phyloP scores from a whole-genome alignment of 2,329 filamentous ascomycete genomes.

The Pyrenophora tritici-repentis region DNA sequence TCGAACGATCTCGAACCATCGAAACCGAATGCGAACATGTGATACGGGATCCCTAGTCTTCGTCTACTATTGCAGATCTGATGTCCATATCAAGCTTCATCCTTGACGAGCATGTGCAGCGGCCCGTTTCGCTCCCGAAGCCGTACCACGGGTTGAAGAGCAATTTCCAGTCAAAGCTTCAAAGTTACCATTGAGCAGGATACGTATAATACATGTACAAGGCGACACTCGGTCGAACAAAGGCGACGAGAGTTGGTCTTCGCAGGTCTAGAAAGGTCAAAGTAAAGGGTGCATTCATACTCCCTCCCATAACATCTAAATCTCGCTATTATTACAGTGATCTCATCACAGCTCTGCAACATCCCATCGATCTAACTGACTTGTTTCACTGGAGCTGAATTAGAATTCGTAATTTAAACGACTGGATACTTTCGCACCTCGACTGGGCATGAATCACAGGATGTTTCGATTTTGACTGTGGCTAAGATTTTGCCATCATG shows the following conservation, averaged over 20 bases:
- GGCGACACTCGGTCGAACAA: too few species aligned
- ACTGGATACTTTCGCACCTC: conserved; percentile 20
- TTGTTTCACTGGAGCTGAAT: neutral
- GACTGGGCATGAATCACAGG: conserved; percentile 30
- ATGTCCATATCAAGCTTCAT: conserved; percentile 9
- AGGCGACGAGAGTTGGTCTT: too few species aligned
- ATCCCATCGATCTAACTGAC: too few species aligned
- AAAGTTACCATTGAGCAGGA: neutral
- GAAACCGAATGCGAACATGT: conserved; percentile 7
- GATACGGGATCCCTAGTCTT: neutral
- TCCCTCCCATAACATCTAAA: too few species aligned
- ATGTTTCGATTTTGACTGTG: conserved; percentile 37
- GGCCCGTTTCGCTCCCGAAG: conserved; percentile 15
- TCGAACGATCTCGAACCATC: neutral
- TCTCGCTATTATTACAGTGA: too few species aligned
- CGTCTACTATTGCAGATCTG: neutral
- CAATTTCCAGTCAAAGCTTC: neutral
- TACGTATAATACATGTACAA: too few species aligned
- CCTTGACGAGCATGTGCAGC: conserved; percentile 12
- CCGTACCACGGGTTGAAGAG: neutral
- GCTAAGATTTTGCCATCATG: conserved; percentile 39
- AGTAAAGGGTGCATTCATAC: too few species aligned
- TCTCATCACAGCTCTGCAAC: too few species aligned
- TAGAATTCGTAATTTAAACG: neutral
- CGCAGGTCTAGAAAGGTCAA: too few species aligned